Evolutionary conservation across 106 monocot species (phyloP).

Genomic region (Allium sativum): DNA sequence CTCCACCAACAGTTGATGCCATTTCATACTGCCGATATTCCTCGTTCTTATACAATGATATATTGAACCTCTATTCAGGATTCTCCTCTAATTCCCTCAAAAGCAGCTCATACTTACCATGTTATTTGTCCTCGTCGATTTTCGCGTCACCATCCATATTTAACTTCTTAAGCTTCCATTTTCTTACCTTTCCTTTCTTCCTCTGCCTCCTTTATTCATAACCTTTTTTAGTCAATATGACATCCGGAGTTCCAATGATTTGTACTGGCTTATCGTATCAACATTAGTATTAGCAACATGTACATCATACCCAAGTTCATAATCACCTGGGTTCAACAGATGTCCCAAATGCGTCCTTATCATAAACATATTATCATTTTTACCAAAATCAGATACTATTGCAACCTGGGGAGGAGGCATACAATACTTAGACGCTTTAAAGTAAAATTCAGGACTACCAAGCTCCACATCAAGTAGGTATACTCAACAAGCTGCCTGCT

Average conservation of each 20-base stretch:
- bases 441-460: conserved; percentile 13
- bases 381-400: conserved; percentile 61
- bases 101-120: conserved; percentile 63
- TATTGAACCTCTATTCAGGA: conserved; percentile 53
- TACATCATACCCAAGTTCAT: conserved; percentile 78
- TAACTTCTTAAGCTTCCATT: conserved; percentile 76
- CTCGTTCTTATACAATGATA: conserved; percentile 62
- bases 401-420: conserved; percentile 59
- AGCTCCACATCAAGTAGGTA: conserved; percentile 34
- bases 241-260: conserved; percentile 39
- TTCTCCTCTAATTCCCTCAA: conserved; percentile 71
- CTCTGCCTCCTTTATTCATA: conserved; percentile 51
- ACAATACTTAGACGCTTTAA: conserved; percentile 44
- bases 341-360: conserved; percentile 72
- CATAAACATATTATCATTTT: conserved; percentile 52
- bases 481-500: conserved; percentile 55
- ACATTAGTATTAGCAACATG: conserved; percentile 67
- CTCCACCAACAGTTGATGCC: conserved; percentile 43
- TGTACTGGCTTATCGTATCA: conserved; percentile 50
- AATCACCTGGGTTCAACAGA: conserved; percentile 59
- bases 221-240: conserved; percentile 73
- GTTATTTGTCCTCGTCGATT: conserved; percentile 23
- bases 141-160: conserved; percentile 47
- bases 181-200: conserved; percentile 34
- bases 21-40: conserved; percentile 56